These are phyloP conservation scores for Eragrostis nindensis DNA, from an alignment of 176 grass and related monocot genomes.

Conservation along the genomic window DNA sequence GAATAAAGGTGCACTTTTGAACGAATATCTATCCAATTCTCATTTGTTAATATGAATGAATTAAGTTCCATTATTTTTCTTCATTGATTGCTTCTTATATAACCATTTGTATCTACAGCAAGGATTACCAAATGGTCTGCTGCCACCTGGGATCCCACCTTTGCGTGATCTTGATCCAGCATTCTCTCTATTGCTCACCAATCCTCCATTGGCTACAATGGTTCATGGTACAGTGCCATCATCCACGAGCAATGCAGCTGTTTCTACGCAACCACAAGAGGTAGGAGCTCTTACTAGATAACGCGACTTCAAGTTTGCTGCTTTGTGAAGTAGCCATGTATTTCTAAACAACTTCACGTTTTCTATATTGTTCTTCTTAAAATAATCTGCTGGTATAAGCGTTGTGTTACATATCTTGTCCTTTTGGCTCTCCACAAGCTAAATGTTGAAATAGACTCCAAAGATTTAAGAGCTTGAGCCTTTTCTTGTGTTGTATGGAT, in stretches of 20 bases:
- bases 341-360: not conserved
- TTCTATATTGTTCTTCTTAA: not conserved
- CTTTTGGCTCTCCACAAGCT: not conserved
- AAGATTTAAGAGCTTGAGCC: not conserved
- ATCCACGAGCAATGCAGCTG: conserved; percentile 46
- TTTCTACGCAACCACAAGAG: conserved; percentile 55
- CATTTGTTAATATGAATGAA: not conserved
- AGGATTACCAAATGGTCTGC: conserved; percentile 54
- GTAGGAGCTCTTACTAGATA: conserved; percentile 36
- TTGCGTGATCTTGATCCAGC: conserved; percentile 67
- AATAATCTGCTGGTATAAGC: not conserved
- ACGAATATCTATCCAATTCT: conserved; percentile 2
- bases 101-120: conserved; percentile 51
- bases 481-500: conserved; percentile 3
- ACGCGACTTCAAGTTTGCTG: conserved; percentile 3
- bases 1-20: not conserved
- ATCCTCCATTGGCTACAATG: conserved; percentile 48
- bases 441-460: not conserved
- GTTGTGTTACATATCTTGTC: not conserved
- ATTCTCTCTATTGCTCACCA: conserved; percentile 64
- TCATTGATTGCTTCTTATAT: conserved; percentile 25
- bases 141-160: conserved; percentile 52
- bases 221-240: conserved; percentile 43
- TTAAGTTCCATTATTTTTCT: not conserved
- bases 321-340: conserved; percentile 21